These are phyloP conservation scores for Saitozyma podzolica DNA, from an alignment of 768 basidiomycete genomes.

Conservation along the genomic window DNA sequence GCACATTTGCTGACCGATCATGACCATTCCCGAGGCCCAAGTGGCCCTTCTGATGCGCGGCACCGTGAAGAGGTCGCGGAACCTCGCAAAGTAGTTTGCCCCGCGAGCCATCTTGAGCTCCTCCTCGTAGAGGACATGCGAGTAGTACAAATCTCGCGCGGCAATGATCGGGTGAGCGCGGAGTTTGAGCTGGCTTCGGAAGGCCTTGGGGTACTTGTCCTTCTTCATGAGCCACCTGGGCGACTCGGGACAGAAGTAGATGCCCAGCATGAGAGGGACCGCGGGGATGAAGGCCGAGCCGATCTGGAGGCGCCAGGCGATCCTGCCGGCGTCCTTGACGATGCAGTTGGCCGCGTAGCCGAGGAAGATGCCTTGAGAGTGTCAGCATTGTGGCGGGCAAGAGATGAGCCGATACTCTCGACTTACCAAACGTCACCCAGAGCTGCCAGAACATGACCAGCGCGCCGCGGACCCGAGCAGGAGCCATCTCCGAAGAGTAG, in stretches of 20 bases:
- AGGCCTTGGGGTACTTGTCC: constrained; percentile 49
- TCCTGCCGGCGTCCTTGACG: constrained; percentile 38
- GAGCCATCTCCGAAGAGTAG: constrained; percentile 73
- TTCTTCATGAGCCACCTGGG: constrained; percentile 56
- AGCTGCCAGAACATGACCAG: constrained; percentile 84
- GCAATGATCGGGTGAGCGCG: constrained; percentile 52
- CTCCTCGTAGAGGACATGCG: constrained; percentile 51
- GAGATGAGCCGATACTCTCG: constrained; percentile 48
- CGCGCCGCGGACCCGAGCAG: constrained; percentile 78
- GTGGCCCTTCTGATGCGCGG: constrained; percentile 54
- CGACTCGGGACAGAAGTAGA: constrained; percentile 45
- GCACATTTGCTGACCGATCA: constrained; percentile 53
- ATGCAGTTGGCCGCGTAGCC: constrained; percentile 39
- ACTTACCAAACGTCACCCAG: constrained; percentile 43
- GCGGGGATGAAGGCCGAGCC: constrained; percentile 49
- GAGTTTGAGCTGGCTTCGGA: constrained; percentile 47
- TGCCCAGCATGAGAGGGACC: constrained; percentile 30
- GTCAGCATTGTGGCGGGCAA: constrained; percentile 33
- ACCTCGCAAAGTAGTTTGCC: constrained; percentile 33
- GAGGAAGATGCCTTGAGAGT: constrained; percentile 37
- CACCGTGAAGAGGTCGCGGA: constrained; percentile 54
- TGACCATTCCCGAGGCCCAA: constrained; percentile 51
- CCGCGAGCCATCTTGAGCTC: constrained; percentile 49
- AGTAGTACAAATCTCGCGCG: constrained; percentile 55
- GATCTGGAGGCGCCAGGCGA: constrained; percentile 55